Conservation (phyloP, 257 asterid species). For the Gardenia jasminoides region DNA sequence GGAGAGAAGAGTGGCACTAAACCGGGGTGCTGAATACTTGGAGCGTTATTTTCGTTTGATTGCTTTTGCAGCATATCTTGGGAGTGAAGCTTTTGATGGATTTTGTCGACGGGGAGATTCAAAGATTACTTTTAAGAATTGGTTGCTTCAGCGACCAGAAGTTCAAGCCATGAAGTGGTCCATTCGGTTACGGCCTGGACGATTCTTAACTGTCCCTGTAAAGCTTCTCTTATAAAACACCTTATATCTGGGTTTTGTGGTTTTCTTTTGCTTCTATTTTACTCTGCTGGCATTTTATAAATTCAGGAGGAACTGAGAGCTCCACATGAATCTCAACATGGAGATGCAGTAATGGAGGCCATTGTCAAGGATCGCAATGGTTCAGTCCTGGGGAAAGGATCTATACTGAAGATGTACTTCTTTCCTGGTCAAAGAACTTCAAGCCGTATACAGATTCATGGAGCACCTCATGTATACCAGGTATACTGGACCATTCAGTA, state of each 20-base stretch:
- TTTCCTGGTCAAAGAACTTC: slow-evolving; percentile 98
- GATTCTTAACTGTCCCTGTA: slow-evolving; percentile 95
- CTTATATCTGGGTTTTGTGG: background rate
- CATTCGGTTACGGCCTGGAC: slow-evolving; percentile 90
- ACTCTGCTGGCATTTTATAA: slow-evolving; percentile 32
- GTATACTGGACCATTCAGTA: slow-evolving; percentile 33
- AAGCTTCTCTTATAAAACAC: slow-evolving; percentile 33
- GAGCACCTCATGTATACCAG: slow-evolving; percentile 95
- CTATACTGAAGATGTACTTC: slow-evolving; percentile 94
- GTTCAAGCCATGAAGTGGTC: slow-evolving; percentile 99
- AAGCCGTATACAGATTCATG: slow-evolving; percentile 87
- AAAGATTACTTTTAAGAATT: slow-evolving; percentile 76
- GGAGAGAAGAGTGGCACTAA: slow-evolving; percentile 93
- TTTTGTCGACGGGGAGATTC: slow-evolving; percentile 81
- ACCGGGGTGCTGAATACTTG: slow-evolving; percentile 98
- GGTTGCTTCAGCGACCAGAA: slow-evolving; percentile 92
- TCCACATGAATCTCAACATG: slow-evolving; percentile 96
- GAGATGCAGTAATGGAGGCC: slow-evolving; percentile 99
- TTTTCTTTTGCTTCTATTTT: slow-evolving; percentile 32
- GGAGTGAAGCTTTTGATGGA: slow-evolving; percentile 97
- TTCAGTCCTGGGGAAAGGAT: slow-evolving; percentile 94
- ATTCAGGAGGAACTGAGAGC: slow-evolving; percentile 93
- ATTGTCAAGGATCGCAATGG: slow-evolving; percentile 94
- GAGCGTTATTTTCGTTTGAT: slow-evolving; percentile 96
- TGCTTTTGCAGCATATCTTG: slow-evolving; percentile 98